Base-by-base conservation (phyloP, 352 stramenopile genomes). In the Phytophthora niederhauseri region DNA sequence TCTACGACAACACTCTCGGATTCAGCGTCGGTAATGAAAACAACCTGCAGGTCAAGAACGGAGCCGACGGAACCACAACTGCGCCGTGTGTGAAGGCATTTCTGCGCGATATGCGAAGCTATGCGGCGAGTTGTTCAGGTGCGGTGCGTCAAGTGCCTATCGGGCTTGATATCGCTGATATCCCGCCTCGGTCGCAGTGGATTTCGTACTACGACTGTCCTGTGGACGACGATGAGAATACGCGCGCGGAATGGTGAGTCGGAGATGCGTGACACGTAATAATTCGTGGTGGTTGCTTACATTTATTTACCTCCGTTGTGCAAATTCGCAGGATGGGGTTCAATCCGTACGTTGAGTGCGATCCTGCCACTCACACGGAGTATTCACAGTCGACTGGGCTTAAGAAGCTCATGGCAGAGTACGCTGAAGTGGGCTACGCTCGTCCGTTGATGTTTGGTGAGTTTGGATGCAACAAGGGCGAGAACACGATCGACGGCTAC, bases 371-470 rank as follows among this genome's bases (percentile, higher is more conserved):
- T 1, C 76, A 93, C 73, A 43, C 71, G 6, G 43, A 78, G 57
- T 93, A 90, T 64, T 72, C 50, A 6, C 68, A 92, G 58, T 90
- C 84, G 0, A 81, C 65, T 11, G 86, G 86, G 0, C 74, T 93
- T 2, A 71, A 87, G 51, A 80, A 71, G 22, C 77, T 94, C 58
- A 89, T 93, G 82, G 57, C 58, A 3, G 83, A 90, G 51, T 94
- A 91, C 67, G 61, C 58, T 0, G 28, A 61, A 3, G 61, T 77
- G 8, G 75, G 70, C 6, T 90, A 90, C 66, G 75, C 81, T 36
- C 80, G 78, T 11, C 81, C 82, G 4, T 68, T 94, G 58, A 87
- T 94, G 73, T 89, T 94, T 52, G 82, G 81, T 38, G 86, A 94
- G 64, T 94, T 87, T 52, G 86, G 86, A 6, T 94, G 86, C 65